These are phyloP conservation scores for Capillidium rhysosporum DNA, from an alignment of 371 early-diverging fungal species.

Conservation along the genomic window DNA sequence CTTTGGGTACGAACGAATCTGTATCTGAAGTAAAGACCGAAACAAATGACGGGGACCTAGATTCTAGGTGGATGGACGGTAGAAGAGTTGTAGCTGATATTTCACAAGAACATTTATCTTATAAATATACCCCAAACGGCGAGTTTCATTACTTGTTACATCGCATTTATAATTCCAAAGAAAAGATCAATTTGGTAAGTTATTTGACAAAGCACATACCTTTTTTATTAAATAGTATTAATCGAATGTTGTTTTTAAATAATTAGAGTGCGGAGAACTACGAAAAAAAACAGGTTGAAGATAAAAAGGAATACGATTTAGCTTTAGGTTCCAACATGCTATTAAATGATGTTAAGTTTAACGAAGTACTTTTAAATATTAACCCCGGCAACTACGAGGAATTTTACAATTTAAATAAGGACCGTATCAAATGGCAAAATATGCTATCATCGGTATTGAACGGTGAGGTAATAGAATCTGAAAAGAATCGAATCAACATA, in stretches of 20 bases:
- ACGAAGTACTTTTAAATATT: neutral
- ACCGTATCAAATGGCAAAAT: conserved; percentile 61
- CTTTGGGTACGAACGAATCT: neutral
- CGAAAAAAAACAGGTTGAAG: neutral
- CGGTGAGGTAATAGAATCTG: conserved; percentile 70
- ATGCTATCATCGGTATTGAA: conserved; percentile 67
- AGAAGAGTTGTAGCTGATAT: neutral
- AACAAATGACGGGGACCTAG: neutral
- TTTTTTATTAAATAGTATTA: neutral
- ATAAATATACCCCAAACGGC: conserved; percentile 2
- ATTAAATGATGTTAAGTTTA: neutral
- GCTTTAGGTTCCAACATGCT: neutral
- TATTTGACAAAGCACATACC: neutral
- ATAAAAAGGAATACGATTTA: neutral
- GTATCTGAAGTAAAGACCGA: neutral
- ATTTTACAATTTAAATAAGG: conserved; percentile 29
- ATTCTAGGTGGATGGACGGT: neutral
- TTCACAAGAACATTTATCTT: neutral
- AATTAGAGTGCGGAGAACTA: too few species aligned
- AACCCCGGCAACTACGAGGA: conserved; percentile 2
- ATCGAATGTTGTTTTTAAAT: too few species aligned
- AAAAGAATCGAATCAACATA: conserved; percentile 43
- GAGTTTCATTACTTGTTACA: conserved; percentile 3
- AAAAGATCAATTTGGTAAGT: neutral
- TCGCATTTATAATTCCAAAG: neutral